Evolutionary conservation across 2,329 filamentous ascomycete genomes (phyloP).

Genomic region (Ciborinia camelliae): DNA sequence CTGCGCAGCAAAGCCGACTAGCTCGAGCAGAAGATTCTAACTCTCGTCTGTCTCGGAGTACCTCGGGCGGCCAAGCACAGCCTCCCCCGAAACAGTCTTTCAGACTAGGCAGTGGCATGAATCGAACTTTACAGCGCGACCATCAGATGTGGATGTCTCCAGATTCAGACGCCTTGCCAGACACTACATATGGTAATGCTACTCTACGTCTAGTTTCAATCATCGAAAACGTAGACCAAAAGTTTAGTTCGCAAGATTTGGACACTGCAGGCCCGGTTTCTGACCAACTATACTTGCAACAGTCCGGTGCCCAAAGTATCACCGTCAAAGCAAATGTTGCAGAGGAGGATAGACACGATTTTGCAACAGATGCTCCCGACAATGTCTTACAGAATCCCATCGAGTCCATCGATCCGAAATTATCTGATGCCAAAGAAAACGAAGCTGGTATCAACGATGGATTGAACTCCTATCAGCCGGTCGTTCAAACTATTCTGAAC

Average conservation of each 20-base stretch:
- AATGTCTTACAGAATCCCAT: not conserved
- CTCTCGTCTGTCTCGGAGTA: constrained; percentile 35
- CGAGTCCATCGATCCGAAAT: not conserved
- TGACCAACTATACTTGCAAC: not conserved
- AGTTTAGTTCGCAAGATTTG: constrained; percentile 7
- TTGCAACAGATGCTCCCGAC: not conserved
- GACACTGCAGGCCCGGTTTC: not conserved
- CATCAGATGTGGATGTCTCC: constrained; percentile 58
- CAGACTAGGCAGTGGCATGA: constrained; percentile 31
- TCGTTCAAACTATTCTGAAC: constrained; percentile 25
- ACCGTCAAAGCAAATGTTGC: not conserved
- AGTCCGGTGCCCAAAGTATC: not conserved
- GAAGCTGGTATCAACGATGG: not conserved
- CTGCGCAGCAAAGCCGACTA: constrained; percentile 39
- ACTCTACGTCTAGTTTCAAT: constrained; percentile 35
- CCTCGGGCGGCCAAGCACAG: constrained; percentile 34
- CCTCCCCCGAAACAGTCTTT: constrained; percentile 40
- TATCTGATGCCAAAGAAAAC: not conserved
- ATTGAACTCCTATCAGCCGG: not conserved
- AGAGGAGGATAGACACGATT: not conserved
- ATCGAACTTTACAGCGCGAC: constrained; percentile 40
- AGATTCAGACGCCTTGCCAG: constrained; percentile 54
- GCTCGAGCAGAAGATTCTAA: constrained; percentile 40
- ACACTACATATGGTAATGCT: constrained; percentile 37
- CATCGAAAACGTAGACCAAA: constrained; percentile 11